Base-by-base conservation (phyloP, 163 green algal species). In the Scenedesmus sp. region DNA sequence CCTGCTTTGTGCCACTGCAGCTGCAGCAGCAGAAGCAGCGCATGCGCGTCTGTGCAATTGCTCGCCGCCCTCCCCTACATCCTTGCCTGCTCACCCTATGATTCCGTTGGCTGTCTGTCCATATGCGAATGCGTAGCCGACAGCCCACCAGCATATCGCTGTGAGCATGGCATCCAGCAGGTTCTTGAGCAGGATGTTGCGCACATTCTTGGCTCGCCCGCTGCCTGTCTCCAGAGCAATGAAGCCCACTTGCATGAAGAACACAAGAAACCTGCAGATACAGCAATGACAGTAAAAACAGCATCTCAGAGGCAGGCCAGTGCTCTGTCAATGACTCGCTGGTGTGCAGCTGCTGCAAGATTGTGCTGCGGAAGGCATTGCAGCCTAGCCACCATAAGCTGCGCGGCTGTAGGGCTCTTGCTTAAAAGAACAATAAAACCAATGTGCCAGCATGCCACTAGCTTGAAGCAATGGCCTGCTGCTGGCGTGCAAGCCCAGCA, bases 171-270 rank as follows among this genome's bases (percentile, higher is more conserved):
- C 92, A 70, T 97, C 95, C 44, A 97, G 88, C 33, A 96, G 90
- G 88, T 98, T 98, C 85, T 97, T 97, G 2, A 97, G 89, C 33
- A 97, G 89, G 79, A 97, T 97, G 88, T 97, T 97, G n/a, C 95
- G 94, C 20, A 96, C 95, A 87, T 97, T 97, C 88, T 97, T 97
- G 33, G 91, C 89, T 26, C 95, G 92, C 20, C 95, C 95, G 43
- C 92, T 94, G 42, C 95, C 95, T 13, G 93, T 93, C 72, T 97
- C 95, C 0, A 97, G 78, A 0, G 95, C 89, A 20, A 96, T 93
- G 70, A 97, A 97, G 33, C 95, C 94, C 84, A 92, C 89, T 90
- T 95, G 93, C 73, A 95, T 93, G 76, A 95, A 95, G 81, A 95
- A 95, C 2, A 95, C 88, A 7, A 95, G 92, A 7, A 93, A 92